Evolutionary conservation across 805 yeast species (phyloP).

Genomic region (Pichia californica): DNA sequence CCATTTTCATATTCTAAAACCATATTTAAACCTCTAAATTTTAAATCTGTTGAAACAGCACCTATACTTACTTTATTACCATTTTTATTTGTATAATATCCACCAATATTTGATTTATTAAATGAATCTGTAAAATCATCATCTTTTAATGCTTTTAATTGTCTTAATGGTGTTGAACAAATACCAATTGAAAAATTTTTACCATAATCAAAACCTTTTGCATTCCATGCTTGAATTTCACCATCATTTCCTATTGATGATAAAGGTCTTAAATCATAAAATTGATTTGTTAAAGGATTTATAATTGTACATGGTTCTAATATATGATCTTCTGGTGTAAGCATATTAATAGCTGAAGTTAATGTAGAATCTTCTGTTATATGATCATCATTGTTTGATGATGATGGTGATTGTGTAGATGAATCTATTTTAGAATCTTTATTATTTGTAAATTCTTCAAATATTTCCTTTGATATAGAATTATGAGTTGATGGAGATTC

Average conservation of each 20-base stretch:
- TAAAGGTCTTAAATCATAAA: slow-evolving; percentile 39
- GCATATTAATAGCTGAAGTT: not conserved
- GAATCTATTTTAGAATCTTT: not conserved
- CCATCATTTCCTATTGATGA: slow-evolving; percentile 27
- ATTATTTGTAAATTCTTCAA: not conserved
- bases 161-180: slow-evolving; percentile 50
- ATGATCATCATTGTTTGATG: not conserved
- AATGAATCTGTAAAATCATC: slow-evolving; percentile 29
- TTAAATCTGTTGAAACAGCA: slow-evolving; percentile 51
- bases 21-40: slow-evolving; percentile 64
- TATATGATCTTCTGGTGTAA: not conserved
- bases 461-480: slow-evolving; percentile 2
- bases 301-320: slow-evolving; percentile 37
- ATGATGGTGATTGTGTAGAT: too few relatives aligned
- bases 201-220: slow-evolving; percentile 65
- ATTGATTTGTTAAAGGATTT: slow-evolving; percentile 39
- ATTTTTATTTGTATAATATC: slow-evolving; percentile 42
- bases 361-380: not conserved
- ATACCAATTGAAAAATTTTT: slow-evolving; percentile 70
- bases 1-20: slow-evolving; percentile 69
- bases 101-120: slow-evolving; percentile 47
- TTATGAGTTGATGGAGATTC: not conserved
- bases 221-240: slow-evolving; percentile 47
- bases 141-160: slow-evolving; percentile 17
- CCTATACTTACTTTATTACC: slow-evolving; percentile 52